Conservation (phyloP, 2,329 filamentous ascomycete genomes). For the Colletotrichum phormii region DNA sequence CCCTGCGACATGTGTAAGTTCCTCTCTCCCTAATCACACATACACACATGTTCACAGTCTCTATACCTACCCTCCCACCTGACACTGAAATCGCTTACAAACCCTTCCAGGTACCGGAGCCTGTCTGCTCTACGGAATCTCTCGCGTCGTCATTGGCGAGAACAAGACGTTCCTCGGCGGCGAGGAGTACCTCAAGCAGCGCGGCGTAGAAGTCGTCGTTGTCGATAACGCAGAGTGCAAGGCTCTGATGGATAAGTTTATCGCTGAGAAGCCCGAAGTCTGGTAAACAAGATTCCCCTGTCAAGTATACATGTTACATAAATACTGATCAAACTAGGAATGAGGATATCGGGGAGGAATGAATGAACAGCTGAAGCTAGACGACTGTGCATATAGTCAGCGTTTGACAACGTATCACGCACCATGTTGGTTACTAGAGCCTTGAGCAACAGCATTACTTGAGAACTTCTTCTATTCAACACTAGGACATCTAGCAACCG, state of each 20-base stretch:
- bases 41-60: not conserved
- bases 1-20: constrained; percentile 80
- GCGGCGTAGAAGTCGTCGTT: constrained; percentile 80
- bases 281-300: constrained; percentile 64
- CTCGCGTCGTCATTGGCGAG: constrained; percentile 81
- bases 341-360: constrained; percentile 35
- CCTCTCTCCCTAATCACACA: not conserved
- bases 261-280: constrained; percentile 76
- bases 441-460: not conserved
- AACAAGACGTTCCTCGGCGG: constrained; percentile 81
- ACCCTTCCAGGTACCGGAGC: constrained; percentile 68
- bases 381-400: not conserved
- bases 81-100: not conserved
- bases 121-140: constrained; percentile 80
- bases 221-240: constrained; percentile 74
- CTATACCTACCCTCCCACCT: not conserved
- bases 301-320: not conserved
- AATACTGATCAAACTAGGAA: constrained; percentile 9
- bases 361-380: not conserved
- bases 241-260: constrained; percentile 78
- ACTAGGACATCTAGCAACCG: constrained; percentile 22
- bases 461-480: constrained; percentile 35
- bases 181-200: constrained; percentile 75
- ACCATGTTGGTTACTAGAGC: not conserved
- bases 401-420: not conserved